Evolutionary conservation across 2,329 filamentous ascomycete genomes (phyloP).

Genomic region (Hypoxylon sp.): DNA sequence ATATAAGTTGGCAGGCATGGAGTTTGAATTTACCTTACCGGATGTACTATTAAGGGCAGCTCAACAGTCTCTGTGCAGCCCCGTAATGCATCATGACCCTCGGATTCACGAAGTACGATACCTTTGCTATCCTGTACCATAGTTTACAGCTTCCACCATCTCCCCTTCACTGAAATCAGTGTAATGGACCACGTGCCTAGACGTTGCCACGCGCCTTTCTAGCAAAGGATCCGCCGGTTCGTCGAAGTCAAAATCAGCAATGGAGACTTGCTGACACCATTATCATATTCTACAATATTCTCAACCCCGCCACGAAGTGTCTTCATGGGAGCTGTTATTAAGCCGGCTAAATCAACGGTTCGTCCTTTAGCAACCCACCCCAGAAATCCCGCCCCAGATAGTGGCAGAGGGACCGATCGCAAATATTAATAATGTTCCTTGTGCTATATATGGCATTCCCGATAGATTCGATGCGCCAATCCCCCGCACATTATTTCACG

Average conservation of each 20-base stretch:
- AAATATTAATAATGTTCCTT: slow-evolving; percentile 7
- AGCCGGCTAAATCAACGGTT: slow-evolving; percentile 30
- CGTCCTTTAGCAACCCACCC: background rate
- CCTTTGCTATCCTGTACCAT: slow-evolving; percentile 31
- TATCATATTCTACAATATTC: background rate
- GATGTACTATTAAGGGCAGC: slow-evolving; percentile 33
- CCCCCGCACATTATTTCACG: slow-evolving; percentile 26
- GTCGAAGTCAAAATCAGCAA: background rate
- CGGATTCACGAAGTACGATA: slow-evolving; percentile 26
- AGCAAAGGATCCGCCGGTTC: background rate
- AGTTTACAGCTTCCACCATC: slow-evolving; percentile 21
- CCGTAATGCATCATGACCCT: slow-evolving; percentile 34
- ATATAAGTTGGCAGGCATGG: slow-evolving; percentile 29
- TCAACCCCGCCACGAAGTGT: background rate
- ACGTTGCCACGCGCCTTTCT: background rate
- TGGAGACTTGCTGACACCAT: background rate
- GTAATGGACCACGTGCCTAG: slow-evolving; percentile 16
- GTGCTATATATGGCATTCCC: slow-evolving; percentile 7
- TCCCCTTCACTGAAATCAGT: slow-evolving; percentile 33
- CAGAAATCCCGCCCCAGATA: background rate
- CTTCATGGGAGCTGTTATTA: background rate
- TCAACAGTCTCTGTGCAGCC: slow-evolving; percentile 12
- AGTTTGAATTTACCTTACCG: slow-evolving; percentile 36
- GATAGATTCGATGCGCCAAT: slow-evolving; percentile 9
- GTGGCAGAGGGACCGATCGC: slow-evolving; percentile 5